Base-by-base conservation (phyloP, 2,329 filamentous ascomycete species). In the Erysiphe pulchra region DNA sequence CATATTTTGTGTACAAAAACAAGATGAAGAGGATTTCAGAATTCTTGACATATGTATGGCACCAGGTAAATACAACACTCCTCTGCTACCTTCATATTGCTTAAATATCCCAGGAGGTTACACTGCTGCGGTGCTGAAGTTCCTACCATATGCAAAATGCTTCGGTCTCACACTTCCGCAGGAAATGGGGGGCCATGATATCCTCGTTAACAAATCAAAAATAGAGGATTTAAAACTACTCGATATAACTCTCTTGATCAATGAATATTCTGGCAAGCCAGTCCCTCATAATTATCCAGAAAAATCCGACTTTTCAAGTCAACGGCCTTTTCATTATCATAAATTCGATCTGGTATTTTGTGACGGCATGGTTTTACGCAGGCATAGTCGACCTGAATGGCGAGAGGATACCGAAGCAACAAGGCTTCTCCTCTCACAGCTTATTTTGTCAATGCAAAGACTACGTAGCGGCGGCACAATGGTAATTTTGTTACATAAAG, bases 11-110 rank as follows among this genome's bases (percentile, higher is more conserved):
- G 38, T 42, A 1, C 18, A 42, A 9, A 18, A 36, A 11, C 5
- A 13, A 11, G 32, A 30, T 13, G 40, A 36, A 13, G 16, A 17
- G 11, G 18, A 48, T 8, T 38, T 52, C 5, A 50, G 50, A 24
- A 47, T 53, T 14, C 50, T 57, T 12, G 54, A 57, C 47, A 49
- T 57, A 12, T 57, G 56, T 40, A 54, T 52, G 52, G 52, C 49
- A 31, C 42, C 45, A 17, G 45, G 16, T 38, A 38, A 38, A 16
- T 16, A 38, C 13, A n/a, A 4, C n/a, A 14, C 33, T 34, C 7
- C n/a, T 34, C 4, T 14, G n/a, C n/a, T 13, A 14, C n/a, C 13
- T 14, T 14, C 4, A 14, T n/a, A 4, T 5, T 6, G n/a, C 33
- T 34, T 14, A 34, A 34, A 13, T n/a, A 34, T n/a, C n/a, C n/a